phyloP scores from a whole-genome alignment of 768 basidiomycete species.

The Termitomyces sp. region DNA sequence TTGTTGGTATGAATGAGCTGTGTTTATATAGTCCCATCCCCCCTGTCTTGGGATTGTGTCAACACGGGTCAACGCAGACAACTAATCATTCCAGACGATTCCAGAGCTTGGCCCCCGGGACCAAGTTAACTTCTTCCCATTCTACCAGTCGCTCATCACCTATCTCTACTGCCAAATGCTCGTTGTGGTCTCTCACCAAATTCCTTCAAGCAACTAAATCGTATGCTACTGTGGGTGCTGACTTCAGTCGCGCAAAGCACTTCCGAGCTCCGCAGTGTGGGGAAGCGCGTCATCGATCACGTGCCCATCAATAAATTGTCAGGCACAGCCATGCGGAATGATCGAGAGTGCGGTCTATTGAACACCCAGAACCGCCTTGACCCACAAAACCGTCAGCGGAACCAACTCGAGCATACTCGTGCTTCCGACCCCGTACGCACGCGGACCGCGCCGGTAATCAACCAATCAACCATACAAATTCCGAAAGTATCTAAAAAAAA shows the following conservation, averaged over 20 bases:
- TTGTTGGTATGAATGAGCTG: neutral
- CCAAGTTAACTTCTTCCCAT: neutral
- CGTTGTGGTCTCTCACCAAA: neutral
- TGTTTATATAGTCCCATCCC: constrained; percentile 17
- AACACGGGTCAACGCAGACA: constrained; percentile 14
- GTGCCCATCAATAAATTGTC: constrained; percentile 3
- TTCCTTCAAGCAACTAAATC: neutral
- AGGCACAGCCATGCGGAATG: neutral
- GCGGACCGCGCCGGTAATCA: too few relatives aligned
- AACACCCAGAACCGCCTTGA: neutral
- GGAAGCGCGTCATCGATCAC: constrained; percentile 9
- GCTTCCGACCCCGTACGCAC: neutral
- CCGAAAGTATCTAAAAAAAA: too few relatives aligned
- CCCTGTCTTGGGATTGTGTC: constrained; percentile 13
- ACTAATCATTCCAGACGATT: constrained; percentile 15
- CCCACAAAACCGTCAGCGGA: neutral
- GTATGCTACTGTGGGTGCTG: neutral
- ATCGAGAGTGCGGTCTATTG: neutral
- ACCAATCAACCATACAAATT: too few relatives aligned
- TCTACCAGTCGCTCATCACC: neutral
- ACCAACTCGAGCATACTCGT: neutral
- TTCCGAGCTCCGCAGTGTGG: neutral
- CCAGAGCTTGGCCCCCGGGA: neutral
- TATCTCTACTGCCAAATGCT: neutral
- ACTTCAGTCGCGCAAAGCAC: neutral